A percentile compares a stretch with the other conserved stretches of the same genome.
Conservation (phyloP, 352 stramenopile genomes). For the Elongisporangium prolatum region DNA sequence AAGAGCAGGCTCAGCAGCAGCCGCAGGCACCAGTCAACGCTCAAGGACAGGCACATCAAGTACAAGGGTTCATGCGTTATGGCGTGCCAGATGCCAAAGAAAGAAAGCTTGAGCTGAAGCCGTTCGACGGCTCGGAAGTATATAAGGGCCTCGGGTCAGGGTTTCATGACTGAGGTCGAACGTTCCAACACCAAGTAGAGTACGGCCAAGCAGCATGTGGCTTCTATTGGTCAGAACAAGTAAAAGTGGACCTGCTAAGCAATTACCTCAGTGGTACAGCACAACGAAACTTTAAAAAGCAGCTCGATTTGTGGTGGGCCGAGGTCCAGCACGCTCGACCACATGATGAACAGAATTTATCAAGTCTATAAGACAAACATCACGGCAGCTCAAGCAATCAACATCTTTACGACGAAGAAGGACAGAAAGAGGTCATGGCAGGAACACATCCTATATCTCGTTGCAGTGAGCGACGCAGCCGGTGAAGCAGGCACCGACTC, state of each 20-base stretch:
- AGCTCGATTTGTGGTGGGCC: slow-evolving; percentile 8
- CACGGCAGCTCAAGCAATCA: slow-evolving; percentile 9
- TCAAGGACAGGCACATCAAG: too few relatives aligned
- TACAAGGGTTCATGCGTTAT: neutral
- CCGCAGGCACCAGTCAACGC: too few relatives aligned
- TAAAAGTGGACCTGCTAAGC: slow-evolving; percentile 4
- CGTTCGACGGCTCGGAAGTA: slow-evolving; percentile 13
- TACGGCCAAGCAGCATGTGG: slow-evolving; percentile 1
- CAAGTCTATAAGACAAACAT: slow-evolving; percentile 13
- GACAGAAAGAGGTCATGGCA: slow-evolving; percentile 6
- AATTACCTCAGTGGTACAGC: slow-evolving; percentile 5
- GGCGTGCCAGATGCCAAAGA: slow-evolving; percentile 7
- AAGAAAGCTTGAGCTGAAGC: slow-evolving; percentile 4
- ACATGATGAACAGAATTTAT: slow-evolving; percentile 9
- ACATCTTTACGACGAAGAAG: slow-evolving; percentile 12
- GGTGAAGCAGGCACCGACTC: too few relatives aligned
- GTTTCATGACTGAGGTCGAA: slow-evolving; percentile 3
- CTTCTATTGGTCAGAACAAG: slow-evolving; percentile 2
- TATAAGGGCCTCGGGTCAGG: slow-evolving; percentile 6
- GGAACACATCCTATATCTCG: slow-evolving; percentile 15
- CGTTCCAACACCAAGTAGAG: slow-evolving; percentile 1
- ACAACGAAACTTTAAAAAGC: slow-evolving; percentile 11
- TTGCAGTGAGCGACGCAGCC: slow-evolving; percentile 8
- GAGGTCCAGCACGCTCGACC: slow-evolving; percentile 5
- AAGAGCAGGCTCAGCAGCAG: neutral